Evolutionary conservation across 1,139 yeast genomes (phyloP).

Genomic region (Suhomyces atakaporum): DNA sequence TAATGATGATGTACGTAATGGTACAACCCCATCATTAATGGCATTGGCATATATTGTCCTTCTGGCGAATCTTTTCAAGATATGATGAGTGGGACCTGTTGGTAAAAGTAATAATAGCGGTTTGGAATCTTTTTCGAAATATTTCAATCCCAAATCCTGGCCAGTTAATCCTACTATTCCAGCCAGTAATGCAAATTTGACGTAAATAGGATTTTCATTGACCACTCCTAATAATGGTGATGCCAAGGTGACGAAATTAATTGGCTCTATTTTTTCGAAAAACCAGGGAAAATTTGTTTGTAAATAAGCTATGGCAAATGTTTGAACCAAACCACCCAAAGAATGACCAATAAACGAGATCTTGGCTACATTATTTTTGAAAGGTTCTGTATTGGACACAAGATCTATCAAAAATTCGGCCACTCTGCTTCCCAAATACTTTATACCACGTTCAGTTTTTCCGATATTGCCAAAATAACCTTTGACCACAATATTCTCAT

Average conservation of each 20-base stretch:
- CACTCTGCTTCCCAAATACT: constrained; percentile 78
- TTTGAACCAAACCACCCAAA: constrained; percentile 86
- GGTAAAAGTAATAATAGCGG: constrained; percentile 79
- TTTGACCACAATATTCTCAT: constrained; percentile 64
- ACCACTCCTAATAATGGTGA: constrained; percentile 85
- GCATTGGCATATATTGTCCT: constrained; percentile 81
- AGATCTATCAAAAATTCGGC: constrained; percentile 75
- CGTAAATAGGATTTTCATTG: constrained; percentile 84
- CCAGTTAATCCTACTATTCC: constrained; percentile 96
- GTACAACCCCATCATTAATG: constrained; percentile 91
- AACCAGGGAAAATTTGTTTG: constrained; percentile 71
- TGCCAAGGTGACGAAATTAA: constrained; percentile 83
- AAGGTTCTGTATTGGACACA: constrained; percentile 40
- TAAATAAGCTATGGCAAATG: constrained; percentile 86
- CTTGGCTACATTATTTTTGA: constrained; percentile 45
- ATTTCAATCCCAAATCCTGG: constrained; percentile 75
- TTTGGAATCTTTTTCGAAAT: constrained; percentile 36
- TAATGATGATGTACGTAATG: constrained; percentile 78
- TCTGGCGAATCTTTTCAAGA: constrained; percentile 61
- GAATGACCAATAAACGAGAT: constrained; percentile 93
- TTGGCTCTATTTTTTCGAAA: constrained; percentile 65
- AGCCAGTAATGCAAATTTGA: constrained; percentile 78
- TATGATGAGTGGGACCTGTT: constrained; percentile 74
- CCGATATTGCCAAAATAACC: constrained; percentile 86
- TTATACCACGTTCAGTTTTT: constrained; percentile 87